phyloP scores from a whole-genome alignment of 306 rosid species.

The Comarum palustre region DNA sequence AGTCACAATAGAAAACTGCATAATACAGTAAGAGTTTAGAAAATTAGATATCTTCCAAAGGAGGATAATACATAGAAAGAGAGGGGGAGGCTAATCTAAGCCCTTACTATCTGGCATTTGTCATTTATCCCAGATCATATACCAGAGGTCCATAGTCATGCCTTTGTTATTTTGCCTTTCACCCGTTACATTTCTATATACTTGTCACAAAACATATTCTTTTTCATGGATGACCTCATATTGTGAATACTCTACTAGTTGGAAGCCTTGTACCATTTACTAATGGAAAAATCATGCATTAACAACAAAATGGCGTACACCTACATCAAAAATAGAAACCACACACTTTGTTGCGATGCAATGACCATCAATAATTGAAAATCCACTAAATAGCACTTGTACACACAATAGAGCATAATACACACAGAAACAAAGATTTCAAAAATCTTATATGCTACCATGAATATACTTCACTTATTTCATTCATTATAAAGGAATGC shows the following conservation, averaged over 20 bases:
- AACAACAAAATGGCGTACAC: neutral
- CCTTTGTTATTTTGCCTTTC: neutral
- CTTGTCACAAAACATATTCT: neutral
- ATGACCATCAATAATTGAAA: neutral
- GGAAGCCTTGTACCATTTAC: neutral
- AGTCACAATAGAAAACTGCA: neutral
- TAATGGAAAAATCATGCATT: neutral
- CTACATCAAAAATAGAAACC: neutral
- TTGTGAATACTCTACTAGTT: neutral
- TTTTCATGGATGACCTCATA: neutral
- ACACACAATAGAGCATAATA: neutral
- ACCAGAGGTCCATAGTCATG: neutral
- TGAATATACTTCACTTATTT: neutral
- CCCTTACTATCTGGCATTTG: neutral
- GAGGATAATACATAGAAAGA: neutral
- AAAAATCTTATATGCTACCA: neutral
- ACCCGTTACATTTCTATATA: neutral
- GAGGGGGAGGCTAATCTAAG: neutral
- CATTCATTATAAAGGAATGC: neutral
- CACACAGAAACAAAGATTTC: neutral
- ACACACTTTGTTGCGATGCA: neutral
- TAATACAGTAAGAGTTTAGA: neutral
- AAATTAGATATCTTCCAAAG: neutral
- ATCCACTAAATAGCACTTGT: neutral
- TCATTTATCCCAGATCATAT: neutral